Evolutionary conservation across 2,329 filamentous ascomycete genomes (phyloP).

Genomic region (Verticillium tricorpus): DNA sequence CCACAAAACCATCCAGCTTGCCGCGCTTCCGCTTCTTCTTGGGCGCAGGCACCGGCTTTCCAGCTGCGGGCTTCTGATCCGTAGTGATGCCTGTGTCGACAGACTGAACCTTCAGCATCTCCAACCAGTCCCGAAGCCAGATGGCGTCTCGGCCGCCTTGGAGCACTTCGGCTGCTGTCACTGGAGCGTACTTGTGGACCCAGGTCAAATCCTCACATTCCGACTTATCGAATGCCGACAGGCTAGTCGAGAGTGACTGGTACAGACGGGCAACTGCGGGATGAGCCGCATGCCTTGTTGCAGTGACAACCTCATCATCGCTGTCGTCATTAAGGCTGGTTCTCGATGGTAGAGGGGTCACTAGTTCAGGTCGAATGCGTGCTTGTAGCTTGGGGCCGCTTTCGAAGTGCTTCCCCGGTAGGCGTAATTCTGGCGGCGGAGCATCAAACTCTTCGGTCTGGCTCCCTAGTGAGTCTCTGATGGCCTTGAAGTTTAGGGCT

Average conservation of each 20-base stretch:
- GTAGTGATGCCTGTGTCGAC: conserved; percentile 59
- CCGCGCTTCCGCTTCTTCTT: conserved; percentile 67
- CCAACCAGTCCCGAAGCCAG: conserved; percentile 77
- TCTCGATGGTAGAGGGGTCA: conserved; percentile 17
- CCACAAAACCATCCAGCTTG: conserved; percentile 75
- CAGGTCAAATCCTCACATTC: conserved; percentile 70
- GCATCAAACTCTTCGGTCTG: conserved; percentile 37
- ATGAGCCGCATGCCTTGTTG: conserved; percentile 33
- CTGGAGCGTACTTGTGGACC: conserved; percentile 81
- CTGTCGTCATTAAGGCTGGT: conserved; percentile 14
- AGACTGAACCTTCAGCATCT: conserved; percentile 68
- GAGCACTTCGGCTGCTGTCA: conserved; percentile 64
- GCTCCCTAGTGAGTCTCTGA: conserved; percentile 25
- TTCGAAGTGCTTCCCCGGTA: conserved; percentile 54
- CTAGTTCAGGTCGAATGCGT: conserved; percentile 42
- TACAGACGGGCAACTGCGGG: conserved; percentile 58
- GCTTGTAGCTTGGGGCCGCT: conserved; percentile 50
- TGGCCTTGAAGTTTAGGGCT: conserved; percentile 33
- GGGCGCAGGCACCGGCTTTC: conserved; percentile 20
- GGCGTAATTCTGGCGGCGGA: conserved; percentile 43
- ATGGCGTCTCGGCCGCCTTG: conserved; percentile 67
- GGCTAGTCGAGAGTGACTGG: conserved; percentile 49
- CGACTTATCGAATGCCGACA: conserved; percentile 78
- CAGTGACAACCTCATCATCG: conserved; percentile 27
- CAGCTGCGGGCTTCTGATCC: conserved; percentile 20